phyloP scores from a whole-genome alignment of 192 early-diverging fungal genomes.

The Backusella luteola region DNA sequence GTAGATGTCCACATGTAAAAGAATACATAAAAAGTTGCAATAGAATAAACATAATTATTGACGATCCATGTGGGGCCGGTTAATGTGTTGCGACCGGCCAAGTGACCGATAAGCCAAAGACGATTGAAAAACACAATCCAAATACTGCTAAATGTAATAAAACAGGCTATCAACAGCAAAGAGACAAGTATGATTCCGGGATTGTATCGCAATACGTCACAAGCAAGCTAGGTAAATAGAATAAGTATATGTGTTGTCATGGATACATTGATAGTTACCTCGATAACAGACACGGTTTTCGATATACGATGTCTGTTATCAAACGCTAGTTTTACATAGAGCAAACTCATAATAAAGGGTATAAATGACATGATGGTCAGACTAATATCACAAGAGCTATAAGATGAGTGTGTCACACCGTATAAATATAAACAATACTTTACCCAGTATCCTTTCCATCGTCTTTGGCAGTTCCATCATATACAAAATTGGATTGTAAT shows the following conservation, averaged over 20 bases:
- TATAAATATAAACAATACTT: neutral
- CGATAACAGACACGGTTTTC: slow-evolving; percentile 53
- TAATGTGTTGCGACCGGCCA: neutral
- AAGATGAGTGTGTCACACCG: neutral
- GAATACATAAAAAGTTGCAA: slow-evolving; percentile 58
- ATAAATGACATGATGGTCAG: slow-evolving; percentile 48
- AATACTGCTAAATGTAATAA: slow-evolving; percentile 57
- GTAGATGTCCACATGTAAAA: slow-evolving; percentile 78
- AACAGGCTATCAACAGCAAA: slow-evolving; percentile 49
- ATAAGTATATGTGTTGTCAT: neutral
- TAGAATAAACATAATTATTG: slow-evolving; percentile 46
- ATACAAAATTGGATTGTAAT: slow-evolving; percentile 37
- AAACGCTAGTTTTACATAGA: slow-evolving; percentile 41
- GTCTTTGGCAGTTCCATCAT: slow-evolving; percentile 25
- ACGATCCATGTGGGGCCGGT: slow-evolving; percentile 47
- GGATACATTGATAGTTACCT: slow-evolving; percentile 31
- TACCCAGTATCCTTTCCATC: slow-evolving; percentile 47
- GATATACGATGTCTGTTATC: slow-evolving; percentile 41
- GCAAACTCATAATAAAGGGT: slow-evolving; percentile 42
- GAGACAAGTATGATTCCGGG: slow-evolving; percentile 68
- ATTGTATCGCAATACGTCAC: slow-evolving; percentile 69
- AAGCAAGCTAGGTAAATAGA: slow-evolving; percentile 55
- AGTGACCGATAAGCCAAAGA: slow-evolving; percentile 59
- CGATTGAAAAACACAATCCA: slow-evolving; percentile 70
- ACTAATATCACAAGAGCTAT: slow-evolving; percentile 12